phyloP scores from a whole-genome alignment of 441 rosid genomes.

The Adansonia rubrostipa region DNA sequence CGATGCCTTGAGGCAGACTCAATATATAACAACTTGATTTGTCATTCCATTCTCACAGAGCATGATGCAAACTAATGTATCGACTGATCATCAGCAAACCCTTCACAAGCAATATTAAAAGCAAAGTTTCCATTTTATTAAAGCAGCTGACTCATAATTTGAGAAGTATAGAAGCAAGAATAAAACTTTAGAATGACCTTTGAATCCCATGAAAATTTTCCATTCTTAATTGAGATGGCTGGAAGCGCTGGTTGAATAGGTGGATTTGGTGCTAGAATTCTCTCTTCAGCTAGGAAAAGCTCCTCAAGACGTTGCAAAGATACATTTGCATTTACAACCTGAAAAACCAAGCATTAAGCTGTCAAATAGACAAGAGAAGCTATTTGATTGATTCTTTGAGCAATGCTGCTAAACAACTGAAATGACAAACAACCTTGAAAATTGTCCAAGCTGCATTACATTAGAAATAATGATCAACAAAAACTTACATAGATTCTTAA shows the following conservation, averaged over 20 bases:
- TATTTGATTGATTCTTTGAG: conserved; percentile 22
- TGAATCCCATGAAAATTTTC: conserved; percentile 91
- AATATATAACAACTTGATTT: conserved; percentile 3
- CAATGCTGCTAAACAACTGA: not conserved
- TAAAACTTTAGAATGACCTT: conserved; percentile 50
- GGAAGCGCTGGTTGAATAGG: conserved; percentile 81
- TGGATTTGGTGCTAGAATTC: conserved; percentile 77
- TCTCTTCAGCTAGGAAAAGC: conserved; percentile 83
- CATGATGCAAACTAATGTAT: conserved; percentile 8
- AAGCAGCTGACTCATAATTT: conserved; percentile 7
- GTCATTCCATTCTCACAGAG: not conserved
- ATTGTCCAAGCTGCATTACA: not conserved
- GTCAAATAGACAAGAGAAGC: not conserved
- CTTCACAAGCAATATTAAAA: not conserved
- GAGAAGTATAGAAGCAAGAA: conserved; percentile 5
- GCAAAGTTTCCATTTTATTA: not conserved
- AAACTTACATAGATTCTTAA: not conserved
- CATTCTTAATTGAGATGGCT: conserved; percentile 82
- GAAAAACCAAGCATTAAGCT: conserved; percentile 31
- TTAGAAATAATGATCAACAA: not conserved
- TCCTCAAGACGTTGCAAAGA: conserved; percentile 94
- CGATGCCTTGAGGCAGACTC: not conserved
- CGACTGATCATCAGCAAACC: not conserved
- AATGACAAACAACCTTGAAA: not conserved
- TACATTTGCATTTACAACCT: conserved; percentile 93